phyloP scores from a whole-genome alignment of 352 stramenopile species.

The Phytophthora boehmeriae region DNA sequence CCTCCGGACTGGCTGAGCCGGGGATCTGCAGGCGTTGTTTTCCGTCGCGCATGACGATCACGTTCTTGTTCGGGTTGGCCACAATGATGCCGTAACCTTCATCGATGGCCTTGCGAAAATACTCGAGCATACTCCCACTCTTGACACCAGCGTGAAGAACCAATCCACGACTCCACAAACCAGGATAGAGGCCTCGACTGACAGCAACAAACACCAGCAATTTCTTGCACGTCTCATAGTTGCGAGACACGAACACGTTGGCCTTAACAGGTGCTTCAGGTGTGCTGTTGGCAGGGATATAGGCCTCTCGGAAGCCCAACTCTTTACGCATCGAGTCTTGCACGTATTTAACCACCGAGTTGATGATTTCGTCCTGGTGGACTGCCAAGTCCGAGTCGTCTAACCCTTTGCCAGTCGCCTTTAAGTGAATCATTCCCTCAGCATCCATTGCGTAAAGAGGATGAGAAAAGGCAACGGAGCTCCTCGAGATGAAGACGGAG shows the following conservation, averaged over 20 bases:
- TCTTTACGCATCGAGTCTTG: slow-evolving; percentile 86
- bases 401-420: slow-evolving; percentile 81
- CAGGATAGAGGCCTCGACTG: slow-evolving; percentile 78
- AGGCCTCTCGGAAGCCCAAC: slow-evolving; percentile 81
- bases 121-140: slow-evolving; percentile 88
- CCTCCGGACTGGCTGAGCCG: slow-evolving; percentile 80
- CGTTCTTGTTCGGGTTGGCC: slow-evolving; percentile 91
- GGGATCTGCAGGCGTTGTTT: slow-evolving; percentile 87
- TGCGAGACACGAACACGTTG: slow-evolving; percentile 85
- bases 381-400: slow-evolving; percentile 86
- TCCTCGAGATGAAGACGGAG: slow-evolving; percentile 24
- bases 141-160: slow-evolving; percentile 88
- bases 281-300: slow-evolving; percentile 65
- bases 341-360: slow-evolving; percentile 85
- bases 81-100: slow-evolving; percentile 89
- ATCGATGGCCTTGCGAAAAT: slow-evolving; percentile 88
- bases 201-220: slow-evolving; percentile 88
- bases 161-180: slow-evolving; percentile 85
- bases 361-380: slow-evolving; percentile 91
- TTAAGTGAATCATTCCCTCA: slow-evolving; percentile 86
- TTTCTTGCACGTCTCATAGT: slow-evolving; percentile 84
- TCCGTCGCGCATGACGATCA: slow-evolving; percentile 79
- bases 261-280: slow-evolving; percentile 64
- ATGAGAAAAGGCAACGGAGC: slow-evolving; percentile 69
- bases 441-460: slow-evolving; percentile 86